phyloP scores from a whole-genome alignment of 495 filamentous ascomycete genomes.

The Arthonia radiata region DNA sequence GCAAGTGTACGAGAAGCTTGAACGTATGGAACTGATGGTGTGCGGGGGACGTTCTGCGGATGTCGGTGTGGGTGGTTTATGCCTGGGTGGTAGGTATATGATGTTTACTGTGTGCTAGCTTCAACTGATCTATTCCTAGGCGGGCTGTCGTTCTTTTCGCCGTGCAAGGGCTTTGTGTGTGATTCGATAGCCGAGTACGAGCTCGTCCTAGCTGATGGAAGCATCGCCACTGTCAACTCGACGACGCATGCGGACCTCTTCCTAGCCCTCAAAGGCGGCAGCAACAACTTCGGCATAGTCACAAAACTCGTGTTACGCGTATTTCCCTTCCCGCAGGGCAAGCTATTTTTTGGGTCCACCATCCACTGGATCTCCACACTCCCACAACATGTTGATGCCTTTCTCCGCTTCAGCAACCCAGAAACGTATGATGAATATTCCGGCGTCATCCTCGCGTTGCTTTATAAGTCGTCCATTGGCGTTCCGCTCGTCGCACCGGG shows the following conservation, averaged over 20 bases:
- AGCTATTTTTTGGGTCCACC: too few relatives aligned
- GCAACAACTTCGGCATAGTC: slow-evolving; percentile 39
- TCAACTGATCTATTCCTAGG: not conserved
- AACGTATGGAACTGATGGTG: slow-evolving; percentile 1
- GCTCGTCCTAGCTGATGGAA: slow-evolving; percentile 35
- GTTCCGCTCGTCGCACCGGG: too few relatives aligned
- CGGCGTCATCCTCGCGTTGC: too few relatives aligned
- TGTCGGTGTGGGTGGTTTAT: slow-evolving; percentile 3
- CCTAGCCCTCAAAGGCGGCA: slow-evolving; percentile 33
- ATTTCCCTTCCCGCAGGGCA: slow-evolving; percentile 11
- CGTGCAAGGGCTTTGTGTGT: too few relatives aligned
- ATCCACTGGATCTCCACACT: too few relatives aligned
- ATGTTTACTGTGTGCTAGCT: not conserved
- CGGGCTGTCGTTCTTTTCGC: too few relatives aligned
- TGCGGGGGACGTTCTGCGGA: slow-evolving; percentile 2
- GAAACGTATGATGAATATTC: too few relatives aligned
- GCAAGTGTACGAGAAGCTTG: slow-evolving; percentile 1
- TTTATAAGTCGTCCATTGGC: too few relatives aligned
- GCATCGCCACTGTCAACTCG: slow-evolving; percentile 12
- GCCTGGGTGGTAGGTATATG: slow-evolving; percentile 5
- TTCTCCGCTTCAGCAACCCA: too few relatives aligned
- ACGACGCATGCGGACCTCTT: slow-evolving; percentile 22
- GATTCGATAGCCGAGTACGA: too few relatives aligned
- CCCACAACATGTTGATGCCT: too few relatives aligned
- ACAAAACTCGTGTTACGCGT: slow-evolving; percentile 21